Percentiles rank a stretch among this genome's conserved stretches.
phyloP scores from a whole-genome alignment of 306 rosid genomes.

The Cucurbita pepo region DNA sequence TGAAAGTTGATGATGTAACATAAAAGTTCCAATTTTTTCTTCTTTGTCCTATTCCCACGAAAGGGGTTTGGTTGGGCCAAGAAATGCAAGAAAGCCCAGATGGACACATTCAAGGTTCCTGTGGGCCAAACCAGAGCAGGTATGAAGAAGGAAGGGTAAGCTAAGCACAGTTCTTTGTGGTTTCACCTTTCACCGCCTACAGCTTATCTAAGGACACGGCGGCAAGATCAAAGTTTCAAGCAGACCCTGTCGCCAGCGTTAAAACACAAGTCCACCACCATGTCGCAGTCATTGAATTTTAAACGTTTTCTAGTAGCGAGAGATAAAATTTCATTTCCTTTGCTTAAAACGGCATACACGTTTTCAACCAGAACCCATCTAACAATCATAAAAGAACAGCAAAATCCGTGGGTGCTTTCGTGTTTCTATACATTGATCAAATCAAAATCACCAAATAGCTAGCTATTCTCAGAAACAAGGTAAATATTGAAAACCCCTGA shows the following conservation, averaged over 20 bases:
- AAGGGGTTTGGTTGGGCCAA: neutral
- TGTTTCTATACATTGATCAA: neutral
- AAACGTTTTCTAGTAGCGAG: neutral
- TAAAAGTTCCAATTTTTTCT: neutral
- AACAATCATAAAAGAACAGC: neutral
- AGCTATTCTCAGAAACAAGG: neutral
- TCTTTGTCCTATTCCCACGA: neutral
- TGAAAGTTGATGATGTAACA: too few relatives aligned
- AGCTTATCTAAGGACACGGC: neutral
- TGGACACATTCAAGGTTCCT: neutral
- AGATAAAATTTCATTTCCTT: too few relatives aligned
- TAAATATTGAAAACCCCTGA: neutral
- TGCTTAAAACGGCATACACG: neutral
- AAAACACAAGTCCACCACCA: neutral
- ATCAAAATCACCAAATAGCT: neutral
- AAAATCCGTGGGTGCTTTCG: neutral
- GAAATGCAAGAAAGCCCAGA: neutral
- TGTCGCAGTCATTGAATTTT: neutral
- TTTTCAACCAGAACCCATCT: neutral
- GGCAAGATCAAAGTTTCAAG: neutral
- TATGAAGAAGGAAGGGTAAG: neutral
- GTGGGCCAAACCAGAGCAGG: neutral
- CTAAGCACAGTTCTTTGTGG: neutral
- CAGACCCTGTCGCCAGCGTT: neutral
- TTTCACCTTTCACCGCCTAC: neutral